These are phyloP conservation scores for Dactylella cylindrospora DNA, from an alignment of 2,329 filamentous ascomycete genomes.

Conservation along the genomic window DNA sequence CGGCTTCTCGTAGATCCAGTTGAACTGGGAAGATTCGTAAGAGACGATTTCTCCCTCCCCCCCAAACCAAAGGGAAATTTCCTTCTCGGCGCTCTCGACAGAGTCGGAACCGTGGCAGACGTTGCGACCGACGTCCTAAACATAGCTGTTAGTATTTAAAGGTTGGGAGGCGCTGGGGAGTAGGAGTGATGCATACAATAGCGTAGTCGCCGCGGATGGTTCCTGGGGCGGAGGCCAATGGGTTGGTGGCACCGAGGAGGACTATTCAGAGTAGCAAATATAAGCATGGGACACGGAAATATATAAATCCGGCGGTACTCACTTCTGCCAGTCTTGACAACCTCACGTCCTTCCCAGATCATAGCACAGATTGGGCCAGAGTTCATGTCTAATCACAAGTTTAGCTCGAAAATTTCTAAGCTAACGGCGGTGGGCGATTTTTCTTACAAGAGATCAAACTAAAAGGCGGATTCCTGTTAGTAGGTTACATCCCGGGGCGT, in stretches of 20 bases:
- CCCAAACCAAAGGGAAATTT: slow-evolving; percentile 98
- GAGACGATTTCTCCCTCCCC: slow-evolving; percentile 72
- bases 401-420: neutral
- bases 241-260: slow-evolving; percentile 99
- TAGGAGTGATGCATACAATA: slow-evolving; percentile 58
- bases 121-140: slow-evolving; percentile 81
- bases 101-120: slow-evolving; percentile 99
- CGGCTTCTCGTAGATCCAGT: slow-evolving; percentile 94
- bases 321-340: slow-evolving; percentile 96
- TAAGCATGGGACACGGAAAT: slow-evolving; percentile 33
- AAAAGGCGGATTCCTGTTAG: slow-evolving; percentile 18
- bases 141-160: slow-evolving; percentile 11
- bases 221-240: slow-evolving; percentile 85
- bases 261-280: slow-evolving; percentile 54
- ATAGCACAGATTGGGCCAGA: slow-evolving; percentile 97
- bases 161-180: neutral
- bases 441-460: slow-evolving; percentile 44
- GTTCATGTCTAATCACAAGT: slow-evolving; percentile 73
- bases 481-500: slow-evolving; percentile 36
- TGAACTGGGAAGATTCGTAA: slow-evolving; percentile 81
- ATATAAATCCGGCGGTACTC: slow-evolving; percentile 52
- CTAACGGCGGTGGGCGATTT: neutral
- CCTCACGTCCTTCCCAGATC: slow-evolving; percentile 99
- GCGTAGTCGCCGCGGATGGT: slow-evolving; percentile 96
- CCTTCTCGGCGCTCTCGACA: slow-evolving; percentile 99